phyloP scores from a whole-genome alignment of 176 grass and related monocot species.

The Zea mays region DNA sequence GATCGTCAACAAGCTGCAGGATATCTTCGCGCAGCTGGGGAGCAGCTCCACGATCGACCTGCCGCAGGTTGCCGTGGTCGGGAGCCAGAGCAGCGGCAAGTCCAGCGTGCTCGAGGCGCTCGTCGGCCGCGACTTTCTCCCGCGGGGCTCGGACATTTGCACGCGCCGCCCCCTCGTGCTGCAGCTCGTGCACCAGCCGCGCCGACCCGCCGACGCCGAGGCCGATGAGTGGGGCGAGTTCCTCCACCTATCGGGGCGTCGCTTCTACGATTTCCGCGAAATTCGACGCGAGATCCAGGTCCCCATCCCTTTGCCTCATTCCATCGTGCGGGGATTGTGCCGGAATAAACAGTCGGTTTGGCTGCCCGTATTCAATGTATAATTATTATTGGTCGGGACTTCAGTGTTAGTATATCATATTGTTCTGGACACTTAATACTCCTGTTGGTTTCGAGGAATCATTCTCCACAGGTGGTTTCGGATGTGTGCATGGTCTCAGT shows the following conservation, averaged over 20 bases:
- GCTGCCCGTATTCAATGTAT: not conserved
- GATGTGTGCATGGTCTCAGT: not conserved
- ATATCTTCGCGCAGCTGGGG: constrained; percentile 91
- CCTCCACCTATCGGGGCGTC: constrained; percentile 70
- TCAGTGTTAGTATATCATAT: not conserved
- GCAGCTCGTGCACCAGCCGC: constrained; percentile 76
- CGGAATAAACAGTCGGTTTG: not conserved
- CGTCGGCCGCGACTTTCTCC: constrained; percentile 90
- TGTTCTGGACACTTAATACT: not conserved
- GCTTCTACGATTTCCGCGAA: constrained; percentile 81
- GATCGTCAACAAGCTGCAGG: constrained; percentile 98
- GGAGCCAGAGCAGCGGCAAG: constrained; percentile 98
- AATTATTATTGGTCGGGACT: not conserved
- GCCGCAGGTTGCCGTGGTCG: constrained; percentile 89
- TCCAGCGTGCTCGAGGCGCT: constrained; percentile 97
- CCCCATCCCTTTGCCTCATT: not conserved
- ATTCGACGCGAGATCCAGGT: constrained; percentile 96
- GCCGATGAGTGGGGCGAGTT: constrained; percentile 97
- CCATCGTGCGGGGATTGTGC: not conserved
- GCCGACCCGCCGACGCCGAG: constrained; percentile 48
- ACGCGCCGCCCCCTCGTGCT: constrained; percentile 89
- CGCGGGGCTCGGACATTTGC: constrained; percentile 91
- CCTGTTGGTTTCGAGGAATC: constrained; percentile 11
- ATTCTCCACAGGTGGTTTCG: not conserved
- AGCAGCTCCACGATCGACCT: constrained; percentile 85